Evolutionary conservation across 371 early-diverging fungal genomes (phyloP).

Genomic region (Rhizomucor miehei): DNA sequence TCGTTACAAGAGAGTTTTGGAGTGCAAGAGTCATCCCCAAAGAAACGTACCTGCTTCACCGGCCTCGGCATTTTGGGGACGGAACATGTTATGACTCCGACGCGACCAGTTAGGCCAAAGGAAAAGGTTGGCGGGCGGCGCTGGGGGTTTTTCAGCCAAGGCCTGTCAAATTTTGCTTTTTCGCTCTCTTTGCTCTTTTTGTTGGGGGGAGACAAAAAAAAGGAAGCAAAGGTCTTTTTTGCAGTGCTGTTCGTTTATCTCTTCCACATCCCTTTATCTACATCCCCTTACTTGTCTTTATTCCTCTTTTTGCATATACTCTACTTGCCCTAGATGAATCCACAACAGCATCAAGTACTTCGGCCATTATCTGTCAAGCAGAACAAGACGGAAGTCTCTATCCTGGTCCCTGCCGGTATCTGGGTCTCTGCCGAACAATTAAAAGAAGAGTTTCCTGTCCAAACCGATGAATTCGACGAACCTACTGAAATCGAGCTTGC

Average conservation of each 20-base stretch:
- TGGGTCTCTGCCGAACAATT: conserved; percentile 91
- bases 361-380: conserved; percentile 85
- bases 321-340: background rate
- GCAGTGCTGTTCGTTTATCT: conserved; percentile 5
- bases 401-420: conserved; percentile 79
- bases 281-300: conserved; percentile 3
- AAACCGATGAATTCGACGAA: conserved; percentile 45
- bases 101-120: conserved; percentile 3
- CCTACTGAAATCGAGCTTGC: conserved; percentile 73
- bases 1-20: too few species aligned
- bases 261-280: conserved; percentile 8
- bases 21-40: too few species aligned
- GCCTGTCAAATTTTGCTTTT: conserved; percentile 11
- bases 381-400: conserved; percentile 75
- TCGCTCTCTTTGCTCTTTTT: conserved; percentile 14
- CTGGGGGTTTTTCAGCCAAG: conserved; percentile 9
- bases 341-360: conserved; percentile 40
- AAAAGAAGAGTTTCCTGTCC: conserved; percentile 70
- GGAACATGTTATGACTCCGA: background rate
- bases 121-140: conserved; percentile 5
- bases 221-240: conserved; percentile 3
- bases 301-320: background rate
- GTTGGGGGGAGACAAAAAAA: conserved; percentile 20
- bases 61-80: conserved; percentile 4
- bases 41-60: too few species aligned